These are phyloP conservation scores for Irpex lacteus DNA, from an alignment of 1,284 basidiomycete species.

Conservation along the genomic window DNA sequence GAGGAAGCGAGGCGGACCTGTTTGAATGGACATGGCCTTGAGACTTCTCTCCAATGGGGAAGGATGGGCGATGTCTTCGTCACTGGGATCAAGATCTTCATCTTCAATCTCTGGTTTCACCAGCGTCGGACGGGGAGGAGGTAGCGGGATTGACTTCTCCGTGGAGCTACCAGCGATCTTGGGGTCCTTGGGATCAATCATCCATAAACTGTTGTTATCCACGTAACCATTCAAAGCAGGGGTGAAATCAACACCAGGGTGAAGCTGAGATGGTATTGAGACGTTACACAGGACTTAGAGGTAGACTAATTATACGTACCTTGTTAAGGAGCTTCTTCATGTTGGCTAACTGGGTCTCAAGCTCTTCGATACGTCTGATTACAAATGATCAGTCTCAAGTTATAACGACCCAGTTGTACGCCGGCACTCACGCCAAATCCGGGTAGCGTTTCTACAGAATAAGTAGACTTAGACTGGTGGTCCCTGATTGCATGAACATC, in stretches of 20 bases:
- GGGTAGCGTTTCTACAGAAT: constrained; percentile 15
- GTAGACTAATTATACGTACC: constrained; percentile 32
- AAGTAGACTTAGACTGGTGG: background rate
- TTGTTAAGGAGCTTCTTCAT: constrained; percentile 16
- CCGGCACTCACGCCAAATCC: constrained; percentile 11
- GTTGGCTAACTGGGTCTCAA: constrained; percentile 12
- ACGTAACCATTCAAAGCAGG: constrained; percentile 43
- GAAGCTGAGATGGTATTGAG: constrained; percentile 34
- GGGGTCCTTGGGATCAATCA: constrained; percentile 16
- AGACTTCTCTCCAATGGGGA: constrained; percentile 9
- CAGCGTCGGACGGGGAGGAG: background rate
- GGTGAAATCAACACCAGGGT: constrained; percentile 49
- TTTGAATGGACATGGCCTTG: constrained; percentile 6
- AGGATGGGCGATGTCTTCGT: constrained; percentile 9
- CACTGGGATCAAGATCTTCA: constrained; percentile 9
- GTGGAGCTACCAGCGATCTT: background rate
- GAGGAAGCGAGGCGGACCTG: constrained; percentile 6
- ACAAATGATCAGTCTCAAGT: background rate
- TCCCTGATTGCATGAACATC: background rate
- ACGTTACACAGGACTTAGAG: background rate
- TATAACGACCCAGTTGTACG: background rate
- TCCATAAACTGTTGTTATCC: constrained; percentile 42
- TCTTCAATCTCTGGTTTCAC: background rate
- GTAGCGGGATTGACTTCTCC: background rate
- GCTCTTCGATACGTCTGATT: constrained; percentile 8